phyloP scores from a whole-genome alignment of 306 rosid genomes.

The Lablab purpureus region DNA sequence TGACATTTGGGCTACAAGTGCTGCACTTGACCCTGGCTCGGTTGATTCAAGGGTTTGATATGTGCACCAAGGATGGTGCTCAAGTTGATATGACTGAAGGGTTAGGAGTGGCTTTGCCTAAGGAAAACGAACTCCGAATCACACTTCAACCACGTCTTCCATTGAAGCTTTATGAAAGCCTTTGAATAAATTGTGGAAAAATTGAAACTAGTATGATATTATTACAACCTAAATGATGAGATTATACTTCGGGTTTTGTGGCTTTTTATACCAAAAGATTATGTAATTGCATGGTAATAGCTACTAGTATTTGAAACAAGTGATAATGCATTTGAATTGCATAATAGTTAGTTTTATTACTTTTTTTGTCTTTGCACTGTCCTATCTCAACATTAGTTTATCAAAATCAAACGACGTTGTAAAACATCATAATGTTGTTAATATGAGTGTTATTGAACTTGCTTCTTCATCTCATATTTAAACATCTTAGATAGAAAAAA shows the following conservation, averaged over 20 bases:
- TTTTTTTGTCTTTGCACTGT: no score
- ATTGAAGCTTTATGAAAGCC: conserved; percentile 44
- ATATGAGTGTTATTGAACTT: no score
- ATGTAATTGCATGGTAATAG: no score
- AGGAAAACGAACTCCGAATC: conserved; percentile 40
- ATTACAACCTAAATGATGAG: not conserved
- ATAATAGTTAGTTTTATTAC: no score
- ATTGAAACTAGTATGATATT: not conserved
- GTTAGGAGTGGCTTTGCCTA: conserved; percentile 55
- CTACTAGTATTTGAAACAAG: no score
- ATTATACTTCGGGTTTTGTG: not conserved
- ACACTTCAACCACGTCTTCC: conserved; percentile 53
- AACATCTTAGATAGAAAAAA: no score
- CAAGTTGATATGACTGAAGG: conserved; percentile 57
- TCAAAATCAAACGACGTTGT: no score
- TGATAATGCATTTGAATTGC: no score
- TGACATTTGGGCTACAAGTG: conserved; percentile 53
- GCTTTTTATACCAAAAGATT: no score
- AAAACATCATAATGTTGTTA: no score
- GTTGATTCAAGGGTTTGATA: conserved; percentile 56
- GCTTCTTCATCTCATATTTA: no score
- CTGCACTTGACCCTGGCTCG: conserved; percentile 54
- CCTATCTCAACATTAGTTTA: no score
- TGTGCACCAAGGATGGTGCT: not conserved
- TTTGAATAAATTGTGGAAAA: conserved; percentile 7